Evolutionary conservation across 768 basidiomycete genomes (phyloP), one percentile per base, ranked within the genome.

Genomic region (Kondoa malvinella): DNA sequence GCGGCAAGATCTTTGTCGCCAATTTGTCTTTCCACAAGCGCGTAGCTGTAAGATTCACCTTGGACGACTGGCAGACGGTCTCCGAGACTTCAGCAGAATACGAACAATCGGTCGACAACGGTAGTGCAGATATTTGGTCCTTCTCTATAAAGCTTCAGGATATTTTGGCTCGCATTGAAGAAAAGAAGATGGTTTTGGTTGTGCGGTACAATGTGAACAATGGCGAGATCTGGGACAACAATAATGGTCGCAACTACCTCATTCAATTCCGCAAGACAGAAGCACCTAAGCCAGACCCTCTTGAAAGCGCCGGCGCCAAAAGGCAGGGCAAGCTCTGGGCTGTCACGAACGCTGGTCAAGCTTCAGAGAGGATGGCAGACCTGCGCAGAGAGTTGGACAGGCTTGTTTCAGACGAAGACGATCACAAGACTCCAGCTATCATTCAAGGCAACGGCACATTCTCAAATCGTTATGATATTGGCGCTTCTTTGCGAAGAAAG

Each of bases 61-160:
- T 92, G 72, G 94, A 97, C 76, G 82, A 81, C 72, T 97, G 94
- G 94, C 89, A 91, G 77, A 99, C 94, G 60, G 92, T 89, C 68
- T 88, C 86, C 76, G 94, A 97, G 77, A 88, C 95, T 68, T 83
- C 85, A 0, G 92, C 86, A 29, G 84, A 82, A 63, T 86, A 88
- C 76, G 77, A 83, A 21, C 81, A 82, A 67, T 71, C 72, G 73
- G 71, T 74, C 71, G 57, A 60, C 58, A 75, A 71, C 32, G 76
- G 78, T 40, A 66, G 66, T 29, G 81, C 83, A 75, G 91, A 92
- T 74, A 80, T 87, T 25, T 94, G 94, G 78, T 75, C 79, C 27
- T 94, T 92, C 77, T 78, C 77, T 25, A 85, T 92, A 72, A 72
- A 86, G 69, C 78, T 99, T 14, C 83, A 84, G 69, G 92, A 95